phyloP scores from a whole-genome alignment of 805 yeast species.

The Metschnikowia amazonensis region DNA sequence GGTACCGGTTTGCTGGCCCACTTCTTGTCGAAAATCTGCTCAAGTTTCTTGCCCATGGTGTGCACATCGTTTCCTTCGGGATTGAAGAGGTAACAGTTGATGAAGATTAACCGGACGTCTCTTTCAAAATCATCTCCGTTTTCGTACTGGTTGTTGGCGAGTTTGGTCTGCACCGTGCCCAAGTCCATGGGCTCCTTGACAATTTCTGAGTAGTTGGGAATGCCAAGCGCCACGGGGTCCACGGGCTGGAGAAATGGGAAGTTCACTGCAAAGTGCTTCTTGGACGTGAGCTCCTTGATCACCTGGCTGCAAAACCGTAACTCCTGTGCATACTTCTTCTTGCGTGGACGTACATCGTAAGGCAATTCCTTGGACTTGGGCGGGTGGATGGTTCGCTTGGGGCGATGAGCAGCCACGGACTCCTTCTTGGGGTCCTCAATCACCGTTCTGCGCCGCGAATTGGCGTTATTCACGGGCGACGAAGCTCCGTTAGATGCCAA shows the following conservation, averaged over 20 bases:
- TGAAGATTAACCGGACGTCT: constrained; percentile 79
- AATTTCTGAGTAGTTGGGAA: constrained; percentile 84
- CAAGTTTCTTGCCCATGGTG: constrained; percentile 90
- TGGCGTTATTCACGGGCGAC: constrained; percentile 14
- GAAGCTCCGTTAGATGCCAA: constrained; percentile 19
- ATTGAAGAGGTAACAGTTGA: constrained; percentile 86
- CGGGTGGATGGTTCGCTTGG: constrained; percentile 94
- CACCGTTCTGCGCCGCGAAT: constrained; percentile 21
- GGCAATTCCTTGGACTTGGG: constrained; percentile 94
- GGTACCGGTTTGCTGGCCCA: constrained; percentile 69
- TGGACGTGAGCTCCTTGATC: constrained; percentile 74
- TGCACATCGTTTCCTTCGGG: constrained; percentile 98
- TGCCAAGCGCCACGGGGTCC: constrained; percentile 88
- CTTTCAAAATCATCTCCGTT: constrained; percentile 81
- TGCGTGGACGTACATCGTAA: constrained; percentile 84
- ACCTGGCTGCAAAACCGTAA: constrained; percentile 80
- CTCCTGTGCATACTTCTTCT: constrained; percentile 87
- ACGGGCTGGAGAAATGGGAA: constrained; percentile 93
- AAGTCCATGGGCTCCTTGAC: constrained; percentile 95
- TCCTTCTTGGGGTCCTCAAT: constrained; percentile 54
- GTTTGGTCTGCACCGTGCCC: constrained; percentile 74
- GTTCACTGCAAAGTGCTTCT: constrained; percentile 78
- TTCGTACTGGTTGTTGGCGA: constrained; percentile 83
- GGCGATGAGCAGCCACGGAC: constrained; percentile 74
- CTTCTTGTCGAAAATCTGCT: constrained; percentile 76